Percentiles rank a stretch among this genome's conserved stretches.
Conservation (phyloP, 1,284 basidiomycete species). For the Boletus sp. region DNA sequence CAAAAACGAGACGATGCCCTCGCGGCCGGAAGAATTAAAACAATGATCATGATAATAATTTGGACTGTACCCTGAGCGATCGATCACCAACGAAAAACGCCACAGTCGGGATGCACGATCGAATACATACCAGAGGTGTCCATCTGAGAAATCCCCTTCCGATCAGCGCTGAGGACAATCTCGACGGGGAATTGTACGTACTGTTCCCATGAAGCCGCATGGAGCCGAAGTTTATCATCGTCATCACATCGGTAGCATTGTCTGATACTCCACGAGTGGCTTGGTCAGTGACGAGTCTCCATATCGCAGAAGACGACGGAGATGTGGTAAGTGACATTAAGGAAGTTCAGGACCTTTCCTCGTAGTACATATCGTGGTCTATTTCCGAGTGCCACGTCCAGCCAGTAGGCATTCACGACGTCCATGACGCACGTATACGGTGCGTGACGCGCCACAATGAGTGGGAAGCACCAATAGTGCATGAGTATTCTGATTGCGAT, state of each 20-base stretch:
- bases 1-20: no score
- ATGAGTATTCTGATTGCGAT: neutral
- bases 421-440: neutral
- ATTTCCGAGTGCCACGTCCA: no score
- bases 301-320: neutral
- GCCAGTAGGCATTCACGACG: neutral
- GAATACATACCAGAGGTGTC: neutral
- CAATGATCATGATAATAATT: neutral
- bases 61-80: neutral
- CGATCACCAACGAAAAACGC: neutral
- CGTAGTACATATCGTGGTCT: neutral
- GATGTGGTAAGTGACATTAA: neutral
- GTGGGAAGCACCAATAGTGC: neutral
- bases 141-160: neutral
- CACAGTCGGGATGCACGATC: neutral
- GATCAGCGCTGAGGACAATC: neutral
- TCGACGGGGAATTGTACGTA: neutral
- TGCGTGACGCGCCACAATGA: neutral
- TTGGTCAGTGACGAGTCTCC: neutral
- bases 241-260: neutral
- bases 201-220: neutral
- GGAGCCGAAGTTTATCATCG: neutral
- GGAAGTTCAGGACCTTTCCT: neutral
- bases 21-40: neutral
- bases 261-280: neutral